phyloP scores from a whole-genome alignment of 345 rosid genomes.

The Barbarea vulgaris region DNA sequence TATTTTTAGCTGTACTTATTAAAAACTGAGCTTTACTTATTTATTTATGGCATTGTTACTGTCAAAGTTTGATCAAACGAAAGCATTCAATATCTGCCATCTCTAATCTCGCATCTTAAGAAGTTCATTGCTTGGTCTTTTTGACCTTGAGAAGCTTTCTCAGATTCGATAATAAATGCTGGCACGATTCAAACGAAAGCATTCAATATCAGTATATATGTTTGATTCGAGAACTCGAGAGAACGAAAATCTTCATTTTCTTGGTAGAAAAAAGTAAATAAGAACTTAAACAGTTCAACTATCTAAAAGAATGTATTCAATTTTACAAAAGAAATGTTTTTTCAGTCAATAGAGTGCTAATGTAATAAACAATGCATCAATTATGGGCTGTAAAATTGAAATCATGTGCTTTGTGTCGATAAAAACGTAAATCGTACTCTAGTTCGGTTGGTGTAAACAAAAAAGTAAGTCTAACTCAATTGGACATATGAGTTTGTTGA shows the following conservation, averaged over 20 bases:
- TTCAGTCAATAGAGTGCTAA: background rate
- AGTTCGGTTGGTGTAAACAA: slow-evolving; percentile 34
- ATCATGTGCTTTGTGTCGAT: slow-evolving; percentile 16
- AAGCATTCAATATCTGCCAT: background rate
- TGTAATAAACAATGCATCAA: background rate
- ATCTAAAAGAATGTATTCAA: background rate
- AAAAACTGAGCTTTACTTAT: too few species aligned
- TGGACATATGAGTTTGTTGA: slow-evolving; percentile 14
- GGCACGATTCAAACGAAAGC: too few species aligned
- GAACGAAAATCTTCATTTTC: background rate
- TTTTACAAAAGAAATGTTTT: background rate
- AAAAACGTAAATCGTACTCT: slow-evolving; percentile 37
- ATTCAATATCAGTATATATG: too few species aligned
- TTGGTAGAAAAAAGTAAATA: background rate
- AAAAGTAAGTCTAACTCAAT: slow-evolving; percentile 32
- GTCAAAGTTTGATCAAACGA: too few species aligned
- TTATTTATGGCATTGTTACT: too few species aligned
- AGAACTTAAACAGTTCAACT: background rate
- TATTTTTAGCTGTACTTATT: too few species aligned
- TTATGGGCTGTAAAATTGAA: background rate
- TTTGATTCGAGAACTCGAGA: background rate
- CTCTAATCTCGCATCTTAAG: background rate
- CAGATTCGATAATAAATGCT: too few species aligned
- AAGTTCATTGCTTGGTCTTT: background rate
- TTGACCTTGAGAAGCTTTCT: background rate